These are phyloP conservation scores for Cyamopsis tetragonoloba DNA, from an alignment of 306 rosid species.

Conservation along the genomic window DNA sequence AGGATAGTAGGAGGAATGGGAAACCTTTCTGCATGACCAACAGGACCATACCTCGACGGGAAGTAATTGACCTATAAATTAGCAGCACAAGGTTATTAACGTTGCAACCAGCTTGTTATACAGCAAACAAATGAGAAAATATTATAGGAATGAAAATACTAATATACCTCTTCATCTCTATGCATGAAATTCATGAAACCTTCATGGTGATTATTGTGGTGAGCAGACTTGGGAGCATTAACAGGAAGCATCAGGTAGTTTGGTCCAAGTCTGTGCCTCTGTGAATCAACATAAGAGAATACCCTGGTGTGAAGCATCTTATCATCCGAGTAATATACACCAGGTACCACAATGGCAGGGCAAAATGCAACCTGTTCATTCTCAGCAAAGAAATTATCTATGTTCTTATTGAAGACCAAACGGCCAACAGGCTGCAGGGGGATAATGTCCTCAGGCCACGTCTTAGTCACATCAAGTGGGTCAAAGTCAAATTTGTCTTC, in stretches of 20 bases:
- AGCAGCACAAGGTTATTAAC: slow-evolving; percentile 9
- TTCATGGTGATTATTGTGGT: slow-evolving; percentile 93
- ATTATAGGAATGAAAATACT: neutral
- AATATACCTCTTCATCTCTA: slow-evolving; percentile 81
- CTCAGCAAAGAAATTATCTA: slow-evolving; percentile 95
- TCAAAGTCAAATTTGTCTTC: slow-evolving; percentile 89
- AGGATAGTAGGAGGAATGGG: slow-evolving; percentile 54
- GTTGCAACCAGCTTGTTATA: slow-evolving; percentile 5
- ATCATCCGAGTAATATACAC: slow-evolving; percentile 81
- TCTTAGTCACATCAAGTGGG: slow-evolving; percentile 93
- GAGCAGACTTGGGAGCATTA: slow-evolving; percentile 87
- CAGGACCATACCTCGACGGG: slow-evolving; percentile 83
- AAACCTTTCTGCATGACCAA: slow-evolving; percentile 70
- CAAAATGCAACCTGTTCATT: slow-evolving; percentile 92
- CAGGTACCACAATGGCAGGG: slow-evolving; percentile 83
- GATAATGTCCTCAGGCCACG: slow-evolving; percentile 92
- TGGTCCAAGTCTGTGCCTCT: slow-evolving; percentile 98
- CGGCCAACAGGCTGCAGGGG: slow-evolving; percentile 98
- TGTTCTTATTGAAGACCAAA: slow-evolving; percentile 84
- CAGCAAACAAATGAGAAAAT: neutral
- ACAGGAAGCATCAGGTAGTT: slow-evolving; percentile 91
- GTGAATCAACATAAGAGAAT: slow-evolving; percentile 86
- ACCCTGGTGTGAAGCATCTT: slow-evolving; percentile 87
- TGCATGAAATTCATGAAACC: slow-evolving; percentile 95
- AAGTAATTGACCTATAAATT: slow-evolving; percentile 74